Percentiles rank a stretch among this genome's conserved stretches.
These are phyloP conservation scores for Microstroma glucosiphilum DNA, from an alignment of 1,284 basidiomycete species.

Conservation along the genomic window DNA sequence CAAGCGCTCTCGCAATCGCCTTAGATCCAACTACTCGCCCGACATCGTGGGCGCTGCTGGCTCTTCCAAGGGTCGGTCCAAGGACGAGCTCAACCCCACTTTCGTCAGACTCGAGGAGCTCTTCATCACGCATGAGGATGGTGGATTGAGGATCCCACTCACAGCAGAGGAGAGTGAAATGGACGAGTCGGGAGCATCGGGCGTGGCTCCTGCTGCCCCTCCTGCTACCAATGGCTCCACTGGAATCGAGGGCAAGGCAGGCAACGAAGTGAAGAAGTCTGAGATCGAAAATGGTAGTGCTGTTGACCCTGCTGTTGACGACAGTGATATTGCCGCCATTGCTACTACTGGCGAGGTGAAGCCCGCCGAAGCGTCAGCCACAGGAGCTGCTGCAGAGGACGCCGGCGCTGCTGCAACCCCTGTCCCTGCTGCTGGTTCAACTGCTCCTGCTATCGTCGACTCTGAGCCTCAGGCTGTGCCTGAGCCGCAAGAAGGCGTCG, in stretches of 20 bases:
- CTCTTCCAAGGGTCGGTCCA: neutral
- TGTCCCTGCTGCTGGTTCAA: too few species aligned
- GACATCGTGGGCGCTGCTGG: neutral
- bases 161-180: neutral
- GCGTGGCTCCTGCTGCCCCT: too few species aligned
- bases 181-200: neutral
- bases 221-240: too few species aligned
- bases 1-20: neutral
- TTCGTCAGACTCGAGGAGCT: conserved; percentile 41
- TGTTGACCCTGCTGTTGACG: conserved; percentile 3
- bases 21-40: neutral
- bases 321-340: neutral
- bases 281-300: conserved; percentile 3
- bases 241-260: too few species aligned
- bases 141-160: conserved; percentile 31
- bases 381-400: too few species aligned
- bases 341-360: neutral
- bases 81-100: conserved; percentile 28
- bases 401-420: too few species aligned
- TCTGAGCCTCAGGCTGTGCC: too few species aligned
- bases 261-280: too few species aligned
- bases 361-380: too few species aligned
- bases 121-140: conserved; percentile 37
- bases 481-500: too few species aligned
- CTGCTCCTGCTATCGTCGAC: too few species aligned